Evolutionary conservation across 1,284 basidiomycete genomes (phyloP).

Genomic region (Xerocomus amazonicus): DNA sequence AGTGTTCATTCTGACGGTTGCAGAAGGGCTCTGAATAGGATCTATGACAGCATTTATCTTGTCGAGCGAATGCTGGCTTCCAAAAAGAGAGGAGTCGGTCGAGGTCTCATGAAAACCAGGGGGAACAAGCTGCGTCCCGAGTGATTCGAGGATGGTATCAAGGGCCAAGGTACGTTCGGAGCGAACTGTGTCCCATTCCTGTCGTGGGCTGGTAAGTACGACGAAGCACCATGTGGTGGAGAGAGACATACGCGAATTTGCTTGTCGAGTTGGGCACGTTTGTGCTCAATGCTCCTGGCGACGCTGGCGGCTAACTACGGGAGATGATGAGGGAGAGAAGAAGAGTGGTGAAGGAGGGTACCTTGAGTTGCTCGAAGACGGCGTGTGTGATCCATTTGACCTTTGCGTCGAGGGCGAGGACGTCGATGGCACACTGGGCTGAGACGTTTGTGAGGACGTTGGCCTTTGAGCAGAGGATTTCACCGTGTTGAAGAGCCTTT

Average conservation of each 20-base stretch:
- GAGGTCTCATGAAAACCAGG: conserved; percentile 69
- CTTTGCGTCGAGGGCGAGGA: conserved; percentile 73
- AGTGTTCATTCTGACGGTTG: conserved; percentile 40
- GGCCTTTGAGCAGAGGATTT: conserved; percentile 66
- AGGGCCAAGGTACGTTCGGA: conserved; percentile 56
- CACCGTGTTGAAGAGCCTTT: conserved; percentile 72
- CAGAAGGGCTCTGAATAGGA: conserved; percentile 41
- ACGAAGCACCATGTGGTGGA: not conserved
- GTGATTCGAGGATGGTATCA: conserved; percentile 64
- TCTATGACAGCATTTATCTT: conserved; percentile 32
- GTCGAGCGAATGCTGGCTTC: conserved; percentile 62
- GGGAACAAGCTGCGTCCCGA: conserved; percentile 68
- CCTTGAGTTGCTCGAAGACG: conserved; percentile 71
- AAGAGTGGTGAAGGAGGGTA: conserved; percentile 20
- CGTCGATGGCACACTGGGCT: conserved; percentile 59
- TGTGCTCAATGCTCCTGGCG: conserved; percentile 69
- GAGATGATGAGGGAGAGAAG: not conserved
- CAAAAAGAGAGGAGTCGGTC: conserved; percentile 68
- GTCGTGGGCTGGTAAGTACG: conserved; percentile 33
- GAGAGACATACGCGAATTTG: conserved; percentile 54
- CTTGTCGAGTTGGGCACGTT: conserved; percentile 53
- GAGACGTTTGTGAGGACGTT: conserved; percentile 58
- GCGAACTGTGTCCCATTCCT: conserved; percentile 71
- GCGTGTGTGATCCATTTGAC: conserved; percentile 71
- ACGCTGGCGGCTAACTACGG: conserved; percentile 64